A percentile compares a stretch with the other conserved stretches of the same genome.
Conservation (phyloP, 106 monocot species). For the Hemerocallis citrina region DNA sequence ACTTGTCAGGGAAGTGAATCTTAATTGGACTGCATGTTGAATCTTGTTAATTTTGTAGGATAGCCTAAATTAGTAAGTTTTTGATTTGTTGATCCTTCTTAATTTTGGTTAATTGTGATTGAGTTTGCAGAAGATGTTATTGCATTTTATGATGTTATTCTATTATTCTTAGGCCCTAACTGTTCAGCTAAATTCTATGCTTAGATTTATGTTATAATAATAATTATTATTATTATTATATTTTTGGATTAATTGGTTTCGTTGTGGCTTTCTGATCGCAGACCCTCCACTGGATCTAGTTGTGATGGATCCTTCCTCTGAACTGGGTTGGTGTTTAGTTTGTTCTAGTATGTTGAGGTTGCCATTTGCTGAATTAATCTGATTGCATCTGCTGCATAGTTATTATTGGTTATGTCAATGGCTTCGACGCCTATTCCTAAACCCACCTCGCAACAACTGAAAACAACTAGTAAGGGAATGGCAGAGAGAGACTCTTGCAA, state of each 20-base stretch:
- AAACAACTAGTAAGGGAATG: slow-evolving; percentile 2
- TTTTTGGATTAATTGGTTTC: background rate
- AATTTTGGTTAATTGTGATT: background rate
- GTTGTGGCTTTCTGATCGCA: background rate
- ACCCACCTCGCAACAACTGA: slow-evolving; percentile 3
- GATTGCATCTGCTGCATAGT: background rate
- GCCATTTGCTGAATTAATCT: background rate
- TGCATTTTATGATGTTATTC: background rate
- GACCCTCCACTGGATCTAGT: background rate
- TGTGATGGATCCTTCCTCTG: background rate
- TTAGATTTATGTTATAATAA: background rate
- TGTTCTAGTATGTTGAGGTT: background rate
- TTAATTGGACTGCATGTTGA: background rate
- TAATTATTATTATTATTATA: background rate
- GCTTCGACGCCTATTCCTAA: slow-evolving; percentile 14
- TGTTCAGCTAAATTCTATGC: no score
- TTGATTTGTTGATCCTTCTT: no score
- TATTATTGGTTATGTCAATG: slow-evolving; percentile 8
- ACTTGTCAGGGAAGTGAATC: background rate
- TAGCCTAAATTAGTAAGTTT: no score
- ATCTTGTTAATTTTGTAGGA: background rate
- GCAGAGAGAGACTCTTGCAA: background rate
- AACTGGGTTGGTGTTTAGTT: background rate
- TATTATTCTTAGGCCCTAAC: no score
- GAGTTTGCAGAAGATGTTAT: background rate